Evolutionary conservation across 805 yeast genomes (phyloP), one percentile per base, ranked within the genome.

Genomic region (Clavispora phyllophila): DNA sequence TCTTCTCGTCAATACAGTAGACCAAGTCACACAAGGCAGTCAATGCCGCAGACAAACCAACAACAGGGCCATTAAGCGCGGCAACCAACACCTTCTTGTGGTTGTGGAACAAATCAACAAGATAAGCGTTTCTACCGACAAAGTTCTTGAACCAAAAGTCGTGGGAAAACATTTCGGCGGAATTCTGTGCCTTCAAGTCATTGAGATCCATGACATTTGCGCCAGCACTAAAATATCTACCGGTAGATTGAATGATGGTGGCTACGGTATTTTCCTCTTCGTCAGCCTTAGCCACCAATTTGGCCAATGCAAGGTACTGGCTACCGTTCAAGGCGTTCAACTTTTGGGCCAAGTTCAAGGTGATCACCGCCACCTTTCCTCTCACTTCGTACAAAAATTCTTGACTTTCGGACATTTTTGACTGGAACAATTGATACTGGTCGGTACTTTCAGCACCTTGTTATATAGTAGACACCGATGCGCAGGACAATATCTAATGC

Each of bases 61-160:
- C 75, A 5, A 80, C 95, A 0, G 96, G 96, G 0, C 96, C 96
- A 58, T 88, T 88, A 44, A 88, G 69, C 3, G 88, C 90, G 35
- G 79, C 78, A 22, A 81, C 81, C 28, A 88, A 65, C 8, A 87
- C 70, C 58, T 88, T 88, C 9, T 73, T 63, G 62, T 88, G 96
- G 54, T 79, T 76, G 49, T 78, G 76, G 58, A 86, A 79, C 29
- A 82, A 68, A 49, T 80, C 76, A 4, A 93, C 81, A 42, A 88
- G 63, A 54, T 74, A 81, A 22, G 81, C 73, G 60, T 88, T 88
- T 54, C 88, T 77, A 4, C 88, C 76, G n/a, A 79, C 78, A 54
- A 84, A 83, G 47, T 68, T 66, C 41, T 72, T 65, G 37, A 78
- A 61, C 84, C 85, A 81, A 49, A 62, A 64, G 35, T 53, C 54